Base-by-base conservation (phyloP, 73 alveolate species). In the Paramecium octaurelia region DNA sequence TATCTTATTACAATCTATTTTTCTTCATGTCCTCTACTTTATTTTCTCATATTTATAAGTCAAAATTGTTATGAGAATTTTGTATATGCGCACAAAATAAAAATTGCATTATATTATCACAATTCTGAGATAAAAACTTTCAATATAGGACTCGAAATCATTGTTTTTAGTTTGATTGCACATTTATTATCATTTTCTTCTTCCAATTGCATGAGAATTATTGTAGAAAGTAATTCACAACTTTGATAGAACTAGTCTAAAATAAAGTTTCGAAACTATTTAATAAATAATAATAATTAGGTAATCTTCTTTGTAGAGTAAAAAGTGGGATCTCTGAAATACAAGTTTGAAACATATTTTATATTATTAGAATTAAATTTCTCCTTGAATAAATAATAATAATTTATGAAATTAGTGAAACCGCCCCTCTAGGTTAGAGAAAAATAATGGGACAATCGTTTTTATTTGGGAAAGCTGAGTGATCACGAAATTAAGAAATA, bases 371-470 rank as follows among this genome's bases (percentile, higher is more conserved):
- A 48, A 48, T 14, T 12, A 48, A 48, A 48, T 48, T 48, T 48
- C 59, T 48, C 59, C 27, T 48, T 48, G 59, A 48, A 48, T 48
- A 54, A 54, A 54, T 54, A 54, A 54, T 54, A 54, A 54, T 54
- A 54, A 54, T 75, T 35, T n/a, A 75, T 38, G 60, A 42, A 75
- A 35, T 12, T 75, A 75, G 12, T 75, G 88, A 75, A 75, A 75
- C 88, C 88, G 60, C 59, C 88, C 5, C 16, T 75, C 18, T 64
- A 64, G 46, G 50, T 64, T 27, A 64, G 84, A 64, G 84, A 64
- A 64, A 75, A 20, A 42, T 75, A 75, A 38, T 75, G 88, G 88
- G 88, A 75, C 18, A 29, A 29, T 75, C 58, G 88, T 24, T 75
- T 75, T 75, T 75, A 38, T 42, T 75, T 75, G 34, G 88, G 68